Conservation (phyloP, 345 rosid genomes). For the Citrus inodora region DNA sequence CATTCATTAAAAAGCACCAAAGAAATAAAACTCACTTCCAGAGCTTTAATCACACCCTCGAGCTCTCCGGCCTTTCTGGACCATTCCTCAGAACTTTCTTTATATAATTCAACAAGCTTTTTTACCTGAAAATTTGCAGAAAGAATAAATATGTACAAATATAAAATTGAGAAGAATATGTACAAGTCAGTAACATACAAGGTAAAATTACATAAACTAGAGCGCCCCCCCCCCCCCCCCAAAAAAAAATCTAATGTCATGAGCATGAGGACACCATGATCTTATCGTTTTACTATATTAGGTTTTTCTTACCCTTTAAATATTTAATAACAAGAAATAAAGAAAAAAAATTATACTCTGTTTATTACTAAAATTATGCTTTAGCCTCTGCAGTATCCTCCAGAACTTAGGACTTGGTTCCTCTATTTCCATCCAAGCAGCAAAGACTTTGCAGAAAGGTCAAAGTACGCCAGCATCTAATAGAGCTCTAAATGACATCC, state of each 20-base stretch:
- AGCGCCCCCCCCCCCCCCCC: no score
- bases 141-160: no score
- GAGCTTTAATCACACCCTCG: slow-evolving; percentile 92
- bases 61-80: slow-evolving; percentile 92
- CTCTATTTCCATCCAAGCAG: not conserved
- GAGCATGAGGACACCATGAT: not conserved
- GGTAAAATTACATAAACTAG: not conserved
- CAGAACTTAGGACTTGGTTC: not conserved
- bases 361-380: not conserved
- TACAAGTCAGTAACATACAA: not conserved
- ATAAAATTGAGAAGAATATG: not conserved
- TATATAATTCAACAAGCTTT: slow-evolving; percentile 84
- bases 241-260: no score
- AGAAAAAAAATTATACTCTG: not conserved
- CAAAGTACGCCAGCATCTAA: not conserved
- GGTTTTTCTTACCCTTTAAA: not conserved
- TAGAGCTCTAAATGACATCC: not conserved
- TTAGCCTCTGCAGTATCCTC: not conserved
- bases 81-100: slow-evolving; percentile 95
- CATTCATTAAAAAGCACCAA: not conserved
- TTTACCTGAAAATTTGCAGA: slow-evolving; percentile 16
- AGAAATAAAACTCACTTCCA: slow-evolving; percentile 58
- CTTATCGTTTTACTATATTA: not conserved
- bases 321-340: not conserved
- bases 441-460: not conserved